Evolutionary conservation across 768 basidiomycete genomes (phyloP), one percentile per base, ranked within the genome.

Genomic region (Imleria badia): DNA sequence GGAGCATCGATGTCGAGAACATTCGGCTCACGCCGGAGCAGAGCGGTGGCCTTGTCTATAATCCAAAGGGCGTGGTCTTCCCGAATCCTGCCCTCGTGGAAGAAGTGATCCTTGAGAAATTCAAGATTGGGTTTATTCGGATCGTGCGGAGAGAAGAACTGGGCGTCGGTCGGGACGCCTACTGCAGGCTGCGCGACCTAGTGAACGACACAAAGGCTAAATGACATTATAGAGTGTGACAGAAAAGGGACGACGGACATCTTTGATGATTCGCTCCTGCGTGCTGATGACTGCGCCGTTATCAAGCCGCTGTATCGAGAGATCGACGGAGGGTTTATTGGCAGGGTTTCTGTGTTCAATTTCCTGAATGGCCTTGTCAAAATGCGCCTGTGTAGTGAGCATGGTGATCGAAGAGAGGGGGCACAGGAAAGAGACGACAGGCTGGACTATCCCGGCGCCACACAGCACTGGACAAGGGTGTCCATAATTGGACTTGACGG

Each of bases 71-170:
- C 87, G 62, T 87, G 84, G 31, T 84, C 83, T 60, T 87, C 86
- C 1, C 77, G 82, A 46, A 87, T 59, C 33, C 86, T 72, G 0
- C 86, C 86, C 65, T 87, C 86, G 41, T 86, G 76, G 67, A 87
- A 85, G 71, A 88, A 87, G 70, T 89, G 86, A 64, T 87, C 87
- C 73, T 87, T 88, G 54, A 89, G 75, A 69, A 85, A 87, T 5
- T 83, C 85, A 52, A 87, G 81, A 64, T 87, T 82, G 23, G 86
- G 86, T 60, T 86, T 86, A n/a, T 74, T 74, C 19, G 76, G 77
- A 63, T 86, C 86, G 42, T 76, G 71, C 29, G 76, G 75, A 45
- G 88, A 85, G 76, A 85, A 93, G 73, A 94, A 85, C 58, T 93
- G 83, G 15, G 79, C 82, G 57, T 91, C 86, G 5, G 83, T 83